phyloP scores from a whole-genome alignment of 2,329 filamentous ascomycete species.

The Fusarium burgessii region DNA sequence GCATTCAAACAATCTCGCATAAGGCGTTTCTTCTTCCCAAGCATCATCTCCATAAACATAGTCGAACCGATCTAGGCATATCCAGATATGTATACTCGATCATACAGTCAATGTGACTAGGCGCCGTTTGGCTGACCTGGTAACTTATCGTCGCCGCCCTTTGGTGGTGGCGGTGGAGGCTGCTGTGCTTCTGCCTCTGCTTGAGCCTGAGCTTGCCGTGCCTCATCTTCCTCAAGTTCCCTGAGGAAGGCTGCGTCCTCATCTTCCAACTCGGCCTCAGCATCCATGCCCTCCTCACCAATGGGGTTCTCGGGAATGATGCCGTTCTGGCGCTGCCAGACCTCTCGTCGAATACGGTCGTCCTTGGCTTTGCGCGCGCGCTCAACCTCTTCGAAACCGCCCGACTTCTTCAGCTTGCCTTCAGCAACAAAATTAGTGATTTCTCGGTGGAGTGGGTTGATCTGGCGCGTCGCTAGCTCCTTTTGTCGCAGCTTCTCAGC shows the following conservation, averaged over 20 bases:
- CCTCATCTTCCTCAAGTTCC: slow-evolving; percentile 17
- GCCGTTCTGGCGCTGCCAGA: slow-evolving; percentile 75
- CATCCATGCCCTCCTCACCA: slow-evolving; percentile 52
- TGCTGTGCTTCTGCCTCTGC: slow-evolving; percentile 13
- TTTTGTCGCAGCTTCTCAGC: slow-evolving; percentile 92
- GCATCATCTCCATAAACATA: slow-evolving; percentile 40
- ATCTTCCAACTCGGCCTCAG: slow-evolving; percentile 30
- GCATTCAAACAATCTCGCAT: slow-evolving; percentile 34
- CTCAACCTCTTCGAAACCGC: slow-evolving; percentile 94
- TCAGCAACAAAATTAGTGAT: slow-evolving; percentile 87
- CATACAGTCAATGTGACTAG: slow-evolving; percentile 12
- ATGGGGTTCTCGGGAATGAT: slow-evolving; percentile 59
- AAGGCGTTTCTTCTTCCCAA: slow-evolving; percentile 26
- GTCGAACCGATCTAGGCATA: slow-evolving; percentile 8
- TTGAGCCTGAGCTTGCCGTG: slow-evolving; percentile 1
- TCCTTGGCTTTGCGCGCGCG: slow-evolving; percentile 86
- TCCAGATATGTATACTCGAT: slow-evolving; percentile 10
- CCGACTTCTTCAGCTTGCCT: slow-evolving; percentile 94
- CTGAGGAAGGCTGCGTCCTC: slow-evolving; percentile 28
- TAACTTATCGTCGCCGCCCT: slow-evolving; percentile 36
- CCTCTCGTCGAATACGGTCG: slow-evolving; percentile 85
- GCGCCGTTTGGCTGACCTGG: slow-evolving; percentile 35
- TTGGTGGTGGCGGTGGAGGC: slow-evolving; percentile 29
- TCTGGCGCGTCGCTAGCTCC: slow-evolving; percentile 82
- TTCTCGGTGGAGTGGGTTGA: slow-evolving; percentile 85